These are phyloP conservation scores for Lasiosphaeria hispida DNA, from an alignment of 495 filamentous ascomycete genomes.

Conservation along the genomic window DNA sequence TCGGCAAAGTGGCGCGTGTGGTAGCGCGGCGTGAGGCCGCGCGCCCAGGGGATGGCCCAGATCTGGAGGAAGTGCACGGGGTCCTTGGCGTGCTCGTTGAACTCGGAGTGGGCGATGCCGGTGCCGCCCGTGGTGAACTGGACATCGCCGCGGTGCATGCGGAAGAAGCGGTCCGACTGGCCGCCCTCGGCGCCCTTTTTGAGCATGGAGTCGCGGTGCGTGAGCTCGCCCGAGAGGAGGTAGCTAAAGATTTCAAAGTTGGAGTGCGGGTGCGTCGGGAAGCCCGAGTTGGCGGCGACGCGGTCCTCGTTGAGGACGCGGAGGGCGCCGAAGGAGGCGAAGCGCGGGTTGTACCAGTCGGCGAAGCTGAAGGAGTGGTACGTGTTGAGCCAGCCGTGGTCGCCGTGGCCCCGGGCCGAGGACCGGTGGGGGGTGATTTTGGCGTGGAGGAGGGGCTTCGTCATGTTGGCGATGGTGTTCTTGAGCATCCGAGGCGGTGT, in stretches of 20 bases:
- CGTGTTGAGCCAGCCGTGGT: constrained; percentile 81
- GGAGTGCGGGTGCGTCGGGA: constrained; percentile 76
- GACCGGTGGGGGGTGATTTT: constrained; percentile 63
- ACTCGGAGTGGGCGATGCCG: constrained; percentile 74
- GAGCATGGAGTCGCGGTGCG: constrained; percentile 75
- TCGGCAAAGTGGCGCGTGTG: constrained; percentile 67
- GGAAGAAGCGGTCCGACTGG: constrained; percentile 60
- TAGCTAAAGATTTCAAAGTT: constrained; percentile 85
- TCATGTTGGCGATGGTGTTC: constrained; percentile 39
- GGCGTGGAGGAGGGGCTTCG: constrained; percentile 58
- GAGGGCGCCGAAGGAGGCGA: constrained; percentile 63
- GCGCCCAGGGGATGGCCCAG: constrained; percentile 71
- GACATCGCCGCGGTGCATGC: constrained; percentile 73
- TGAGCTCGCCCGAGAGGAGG: constrained; percentile 74
- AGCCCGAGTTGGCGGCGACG: constrained; percentile 63
- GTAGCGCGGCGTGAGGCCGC: constrained; percentile 66
- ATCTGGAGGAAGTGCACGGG: constrained; percentile 80
- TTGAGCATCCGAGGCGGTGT: constrained; percentile 15
- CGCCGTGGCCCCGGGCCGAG: constrained; percentile 62
- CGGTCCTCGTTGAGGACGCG: constrained; percentile 84
- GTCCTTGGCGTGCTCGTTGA: constrained; percentile 63
- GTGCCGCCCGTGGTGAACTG: constrained; percentile 80
- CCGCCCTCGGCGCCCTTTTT: constrained; percentile 53
- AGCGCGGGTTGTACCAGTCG: constrained; percentile 64
- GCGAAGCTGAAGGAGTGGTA: constrained; percentile 84